These are phyloP conservation scores for Plenodomus lindquistii DNA, from an alignment of 2,329 filamentous ascomycete species.

Conservation along the genomic window DNA sequence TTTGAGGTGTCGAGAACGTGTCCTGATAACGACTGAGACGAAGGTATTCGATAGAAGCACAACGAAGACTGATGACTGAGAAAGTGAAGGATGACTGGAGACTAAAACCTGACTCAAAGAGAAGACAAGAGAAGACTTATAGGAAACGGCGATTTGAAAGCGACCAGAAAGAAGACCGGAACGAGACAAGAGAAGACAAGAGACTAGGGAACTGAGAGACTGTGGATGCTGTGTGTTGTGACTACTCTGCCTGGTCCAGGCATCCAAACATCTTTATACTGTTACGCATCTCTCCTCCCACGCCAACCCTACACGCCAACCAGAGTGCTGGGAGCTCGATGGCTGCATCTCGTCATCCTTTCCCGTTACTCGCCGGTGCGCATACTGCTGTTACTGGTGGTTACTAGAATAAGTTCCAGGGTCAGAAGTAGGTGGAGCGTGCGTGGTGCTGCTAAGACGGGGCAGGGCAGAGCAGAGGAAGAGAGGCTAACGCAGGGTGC, in stretches of 20 bases:
- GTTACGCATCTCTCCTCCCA: conserved; percentile 6
- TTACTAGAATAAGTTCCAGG: conserved; percentile 33
- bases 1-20: background rate
- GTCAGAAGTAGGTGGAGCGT: conserved; percentile 13
- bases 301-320: conserved; percentile 9
- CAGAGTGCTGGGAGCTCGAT: conserved; percentile 13
- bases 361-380: conserved; percentile 23
- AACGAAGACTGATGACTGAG: conserved; percentile 16
- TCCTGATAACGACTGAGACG: background rate
- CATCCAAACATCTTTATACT: conserved; percentile 42
- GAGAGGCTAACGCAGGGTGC: background rate
- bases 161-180: conserved; percentile 11
- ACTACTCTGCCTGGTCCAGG: conserved; percentile 22
- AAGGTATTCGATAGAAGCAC: background rate
- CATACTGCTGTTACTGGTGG: conserved; percentile 14
- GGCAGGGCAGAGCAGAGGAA: conserved; percentile 5
- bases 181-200: conserved; percentile 13
- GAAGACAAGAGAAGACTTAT: conserved; percentile 11
- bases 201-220: conserved; percentile 6
- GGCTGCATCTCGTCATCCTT: conserved; percentile 34
- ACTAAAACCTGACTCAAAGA: conserved; percentile 17
- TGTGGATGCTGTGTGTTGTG: conserved; percentile 13
- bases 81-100: conserved; percentile 11
- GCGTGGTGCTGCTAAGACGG: conserved; percentile 7
- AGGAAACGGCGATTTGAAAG: conserved; percentile 13